Base-by-base conservation (phyloP, 2,329 filamentous ascomycete species). In the Cercospora sp. region DNA sequence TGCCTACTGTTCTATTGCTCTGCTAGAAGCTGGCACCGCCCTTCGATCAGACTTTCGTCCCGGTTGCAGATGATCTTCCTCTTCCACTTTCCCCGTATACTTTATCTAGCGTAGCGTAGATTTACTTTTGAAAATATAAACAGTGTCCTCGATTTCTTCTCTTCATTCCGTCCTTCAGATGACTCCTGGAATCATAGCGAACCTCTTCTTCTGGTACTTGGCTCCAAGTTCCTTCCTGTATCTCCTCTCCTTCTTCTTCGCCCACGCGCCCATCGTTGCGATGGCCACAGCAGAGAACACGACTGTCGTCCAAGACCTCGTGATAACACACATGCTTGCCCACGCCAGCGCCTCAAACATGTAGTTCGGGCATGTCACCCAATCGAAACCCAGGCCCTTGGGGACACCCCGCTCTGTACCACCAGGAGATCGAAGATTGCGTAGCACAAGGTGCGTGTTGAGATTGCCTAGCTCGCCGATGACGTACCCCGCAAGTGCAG, bases 311-410 rank as follows among this genome's bases (percentile, higher is more conserved):
- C 91, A 90, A 81, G 90, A 94, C 76, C 92, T 90, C 74, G 89
- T 93, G 64, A 94, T 87, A 53, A 97, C 78, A 73, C 91, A 90
- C 65, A 98, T 85, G 28, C 93, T 94, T 32, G 91, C 74, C 95
- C 95, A 99, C 0, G 94, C 88, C 43, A 97, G 80, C 6, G 91
- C 85, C 79, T 99, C 95, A 74, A 96, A 98, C 84, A 97, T 88
- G 84, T 99, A 99, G 83, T 99, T 99, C 51, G 95, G 95, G 83
- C 94, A 97, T 12, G 95, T 99, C 63, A 99, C 94, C 40, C 92
- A 82, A 71, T 84, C 85, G 81, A 97, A 98, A 32, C 94, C 92
- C 67, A 94, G 88, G 28, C 95, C 95, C 66, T 84, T 84, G 1
- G 95, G 95, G 71, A 99, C 96, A 74, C 93, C 93, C 68, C 94